phyloP scores from a whole-genome alignment of 2,329 filamentous ascomycete species.

The Sporothrix schenckii region DNA sequence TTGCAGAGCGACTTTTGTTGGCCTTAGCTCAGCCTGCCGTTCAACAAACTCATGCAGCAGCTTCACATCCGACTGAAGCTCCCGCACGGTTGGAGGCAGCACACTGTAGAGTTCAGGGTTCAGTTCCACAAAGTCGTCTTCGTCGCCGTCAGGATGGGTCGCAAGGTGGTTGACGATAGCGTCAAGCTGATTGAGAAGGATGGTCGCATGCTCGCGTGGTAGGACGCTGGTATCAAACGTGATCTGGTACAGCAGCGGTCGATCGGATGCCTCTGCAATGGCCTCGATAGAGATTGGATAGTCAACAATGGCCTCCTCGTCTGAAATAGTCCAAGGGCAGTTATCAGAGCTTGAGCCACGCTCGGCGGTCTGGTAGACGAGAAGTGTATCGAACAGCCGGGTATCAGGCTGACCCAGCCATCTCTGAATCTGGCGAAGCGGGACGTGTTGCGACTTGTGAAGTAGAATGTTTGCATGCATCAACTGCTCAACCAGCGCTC shows the following conservation, averaged over 20 bases:
- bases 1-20: conserved; percentile 70
- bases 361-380: conserved; percentile 74
- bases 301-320: conserved; percentile 71
- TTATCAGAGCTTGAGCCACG: not conserved
- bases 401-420: conserved; percentile 66
- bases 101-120: conserved; percentile 61
- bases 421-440: conserved; percentile 71
- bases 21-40: conserved; percentile 56
- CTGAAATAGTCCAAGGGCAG: conserved; percentile 60
- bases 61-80: conserved; percentile 59
- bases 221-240: conserved; percentile 68
- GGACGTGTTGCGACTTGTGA: conserved; percentile 70
- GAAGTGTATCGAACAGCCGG: conserved; percentile 78
- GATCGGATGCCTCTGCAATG: conserved; percentile 52
- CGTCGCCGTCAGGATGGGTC: conserved; percentile 48
- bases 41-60: conserved; percentile 82
- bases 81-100: conserved; percentile 60
- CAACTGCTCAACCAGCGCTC: conserved; percentile 62
- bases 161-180: conserved; percentile 63
- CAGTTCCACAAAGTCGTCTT: conserved; percentile 45
- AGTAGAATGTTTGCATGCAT: conserved; percentile 67
- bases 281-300: conserved; percentile 82
- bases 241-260: conserved; percentile 62
- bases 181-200: conserved; percentile 74
- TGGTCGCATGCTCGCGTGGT: conserved; percentile 66